phyloP scores from a whole-genome alignment of 2,329 filamentous ascomycete species.

The Penicillium sp. region DNA sequence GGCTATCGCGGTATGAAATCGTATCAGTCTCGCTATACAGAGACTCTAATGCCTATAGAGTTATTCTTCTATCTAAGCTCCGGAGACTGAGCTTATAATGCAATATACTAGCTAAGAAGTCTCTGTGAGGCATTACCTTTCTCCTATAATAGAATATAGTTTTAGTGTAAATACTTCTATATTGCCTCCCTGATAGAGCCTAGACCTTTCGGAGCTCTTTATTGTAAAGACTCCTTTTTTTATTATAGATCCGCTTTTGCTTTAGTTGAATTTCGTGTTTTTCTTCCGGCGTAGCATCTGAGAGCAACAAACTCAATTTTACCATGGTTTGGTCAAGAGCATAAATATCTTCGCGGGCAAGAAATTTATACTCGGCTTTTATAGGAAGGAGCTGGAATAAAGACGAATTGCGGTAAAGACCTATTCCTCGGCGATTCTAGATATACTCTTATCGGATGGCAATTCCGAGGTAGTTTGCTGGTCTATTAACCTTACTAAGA shows the following conservation, averaged over 20 bases:
- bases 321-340: constrained; percentile 6
- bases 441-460: constrained; percentile 15
- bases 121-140: constrained; percentile 16
- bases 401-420: constrained; percentile 12
- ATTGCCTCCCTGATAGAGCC: background rate
- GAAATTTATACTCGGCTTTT: constrained; percentile 20
- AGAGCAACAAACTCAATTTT: constrained; percentile 2
- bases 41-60: constrained; percentile 6
- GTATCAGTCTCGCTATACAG: constrained; percentile 8
- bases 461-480: constrained; percentile 18
- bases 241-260: constrained; percentile 8
- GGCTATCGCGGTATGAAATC: constrained; percentile 3
- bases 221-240: constrained; percentile 10
- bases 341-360: constrained; percentile 8
- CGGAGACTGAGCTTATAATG: constrained; percentile 3
- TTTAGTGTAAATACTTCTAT: constrained; percentile 5
- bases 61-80: constrained; percentile 5
- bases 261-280: constrained; percentile 5
- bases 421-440: constrained; percentile 19
- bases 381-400: constrained; percentile 17
- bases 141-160: constrained; percentile 13
- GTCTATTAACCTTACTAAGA: constrained; percentile 18
- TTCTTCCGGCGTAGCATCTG: background rate
- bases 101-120: constrained; percentile 13
- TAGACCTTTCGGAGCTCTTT: constrained; percentile 8